phyloP scores from a whole-genome alignment of 2,329 filamentous ascomycete genomes.

The Botrytis cinerea region DNA sequence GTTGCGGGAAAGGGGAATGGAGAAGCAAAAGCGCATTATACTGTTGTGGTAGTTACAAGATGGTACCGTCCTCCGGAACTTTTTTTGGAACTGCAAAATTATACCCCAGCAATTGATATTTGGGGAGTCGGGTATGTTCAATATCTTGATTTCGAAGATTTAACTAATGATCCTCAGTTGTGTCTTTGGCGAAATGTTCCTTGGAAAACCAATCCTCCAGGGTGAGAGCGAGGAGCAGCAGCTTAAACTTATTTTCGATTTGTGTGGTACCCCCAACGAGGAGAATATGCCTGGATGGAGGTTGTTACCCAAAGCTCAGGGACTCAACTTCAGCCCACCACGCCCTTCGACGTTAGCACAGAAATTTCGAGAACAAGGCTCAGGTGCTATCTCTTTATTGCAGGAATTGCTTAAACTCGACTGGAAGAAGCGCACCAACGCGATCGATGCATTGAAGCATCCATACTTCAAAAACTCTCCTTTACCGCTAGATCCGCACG shows the following conservation, averaged over 20 bases:
- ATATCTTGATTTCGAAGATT: slow-evolving; percentile 24
- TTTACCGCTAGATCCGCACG: slow-evolving; percentile 76
- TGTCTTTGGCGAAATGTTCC: slow-evolving; percentile 97
- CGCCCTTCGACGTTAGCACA: slow-evolving; percentile 66
- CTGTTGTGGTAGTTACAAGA: slow-evolving; percentile 90
- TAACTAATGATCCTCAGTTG: slow-evolving; percentile 58
- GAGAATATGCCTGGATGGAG: slow-evolving; percentile 93
- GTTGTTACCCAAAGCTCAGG: slow-evolving; percentile 77
- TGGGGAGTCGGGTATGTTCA: slow-evolving; percentile 90
- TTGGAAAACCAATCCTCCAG: slow-evolving; percentile 86
- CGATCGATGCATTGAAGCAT: slow-evolving; percentile 88
- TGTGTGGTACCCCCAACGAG: slow-evolving; percentile 87
- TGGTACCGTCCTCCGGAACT: slow-evolving; percentile 98
- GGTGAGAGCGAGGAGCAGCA: slow-evolving; percentile 89
- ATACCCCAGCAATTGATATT: slow-evolving; percentile 97
- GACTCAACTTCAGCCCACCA: slow-evolving; percentile 59
- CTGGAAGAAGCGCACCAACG: slow-evolving; percentile 86
- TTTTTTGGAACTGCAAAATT: slow-evolving; percentile 80
- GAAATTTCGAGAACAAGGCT: slow-evolving; percentile 73
- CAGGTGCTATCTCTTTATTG: slow-evolving; percentile 75
- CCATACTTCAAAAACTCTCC: slow-evolving; percentile 84
- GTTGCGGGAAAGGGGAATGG: slow-evolving; percentile 77
- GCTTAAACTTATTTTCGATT: slow-evolving; percentile 88
- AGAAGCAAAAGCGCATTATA: slow-evolving; percentile 86
- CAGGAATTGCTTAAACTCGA: slow-evolving; percentile 83